Base-by-base conservation (phyloP, 2,329 filamentous ascomycete genomes). In the Harringtonia aguacate region DNA sequence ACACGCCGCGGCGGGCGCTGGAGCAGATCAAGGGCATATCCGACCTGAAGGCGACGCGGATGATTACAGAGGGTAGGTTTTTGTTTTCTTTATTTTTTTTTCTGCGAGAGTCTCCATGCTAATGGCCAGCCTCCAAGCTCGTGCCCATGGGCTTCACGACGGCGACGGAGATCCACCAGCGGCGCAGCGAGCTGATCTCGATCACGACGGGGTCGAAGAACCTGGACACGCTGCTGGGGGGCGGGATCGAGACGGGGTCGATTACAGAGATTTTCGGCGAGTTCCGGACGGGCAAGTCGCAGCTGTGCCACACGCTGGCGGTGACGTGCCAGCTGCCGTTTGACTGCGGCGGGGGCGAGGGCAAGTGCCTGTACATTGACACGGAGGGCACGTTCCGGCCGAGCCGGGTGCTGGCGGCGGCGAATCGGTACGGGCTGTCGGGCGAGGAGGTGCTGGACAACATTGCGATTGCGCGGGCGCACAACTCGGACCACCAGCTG, bases 131-230 rank as follows among this genome's bases (percentile, higher is more conserved):
- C 24, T 89, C 88, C 1, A 98, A 95, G 63, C 76, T 97, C 41
- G 92, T 98, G 1, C 92, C 92, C 0, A 95, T 98, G 89, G 92
- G 92, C 35, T 98, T 98, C 61, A 98, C 94, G 2, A 98, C 92
- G 0, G 92, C 92, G 4, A 98, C 92, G 0, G 94, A 98, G 65
- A 98, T 98, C 89, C 94, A 98, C 60, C 86, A 90, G 55, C 83
- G 92, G 51, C 81, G 94, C 62, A 95, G 88, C 63, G 92, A 97
- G 64, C 77, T 98, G 47, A 98, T 98, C 53, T 95, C 89, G 14
- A 95, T 98, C 53, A 95, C 92, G 4, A 98, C 92, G 4, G 92
- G 94, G 46, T 97, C 92, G 9, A 98, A 98, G 67, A 89, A 95
- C 58, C 75, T 98, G 10, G 92, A 98, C 59, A 97, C 92, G 14